Base-by-base conservation (phyloP, 352 stramenopile genomes). In the Globisporangium echinulatum region DNA sequence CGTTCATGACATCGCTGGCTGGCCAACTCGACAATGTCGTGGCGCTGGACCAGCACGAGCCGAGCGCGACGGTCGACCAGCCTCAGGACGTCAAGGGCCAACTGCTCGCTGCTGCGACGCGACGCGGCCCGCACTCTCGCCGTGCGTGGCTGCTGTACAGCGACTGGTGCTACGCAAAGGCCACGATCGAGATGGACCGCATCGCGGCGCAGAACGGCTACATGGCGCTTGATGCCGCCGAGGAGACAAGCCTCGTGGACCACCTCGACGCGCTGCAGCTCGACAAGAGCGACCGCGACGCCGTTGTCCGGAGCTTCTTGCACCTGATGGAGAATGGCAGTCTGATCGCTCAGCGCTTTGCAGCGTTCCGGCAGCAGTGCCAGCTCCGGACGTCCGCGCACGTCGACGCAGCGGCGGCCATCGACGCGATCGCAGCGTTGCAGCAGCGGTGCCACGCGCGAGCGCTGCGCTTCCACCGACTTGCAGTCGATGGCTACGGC, bases 141-240 rank as follows among this genome's bases (percentile, higher is more conserved):
- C 72, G 75, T 40, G 75, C 71, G 1, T 93, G 81, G 81, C 57
- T 83, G 48, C 56, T 67, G 33, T 93, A 88, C 50, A 79, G 79
- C 59, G 68, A 90, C 55, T 93, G 84, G 84, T 88, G 74, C 39
- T 89, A 93, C 47, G 63, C 77, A 42, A 74, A 71, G 42, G 77
- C 74, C 11, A 79, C 73, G 40, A 58, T 58, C 7, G 66, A 70
- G 49, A 62, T 89, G 5, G 75, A 78, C 39, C 63, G 55, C 5
- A 66, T 92, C 50, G 52, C 56, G 5, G 62, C 60, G 5, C 75
- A 86, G 38, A 74, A 77, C 60, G 82, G 82, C 49, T 72, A 76
- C 38, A 64, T 88, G 14, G 69, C 82, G 15, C 54, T 92, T 44
- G 61, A 71, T 0, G n/a, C 62, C 36, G 63, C 59, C 5, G 80